Evolutionary conservation across 768 basidiomycete genomes (phyloP), one percentile per base, ranked within the genome.

Genomic region (Lactifluus piperatus): DNA sequence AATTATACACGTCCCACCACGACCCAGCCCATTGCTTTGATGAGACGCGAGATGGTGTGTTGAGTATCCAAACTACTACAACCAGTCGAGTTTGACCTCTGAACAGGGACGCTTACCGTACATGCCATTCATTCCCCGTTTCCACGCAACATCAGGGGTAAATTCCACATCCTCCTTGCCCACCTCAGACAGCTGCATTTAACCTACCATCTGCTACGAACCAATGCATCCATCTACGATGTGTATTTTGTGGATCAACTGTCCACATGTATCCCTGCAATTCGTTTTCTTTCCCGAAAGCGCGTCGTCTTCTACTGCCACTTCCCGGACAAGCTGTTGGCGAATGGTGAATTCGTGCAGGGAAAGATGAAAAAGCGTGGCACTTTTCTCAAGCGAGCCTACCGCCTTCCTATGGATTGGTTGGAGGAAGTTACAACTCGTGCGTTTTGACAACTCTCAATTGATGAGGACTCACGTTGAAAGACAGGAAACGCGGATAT

Each of bases 231-330:
- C 5, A 67, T 73, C 32, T 83, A 87, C 67, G 94, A 98, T 68
- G 83, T 97, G 22, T 94, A 85, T 73, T 85, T 98, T 59, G 89
- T 97, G 4, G 95, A 98, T 73, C 97, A 97, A 69, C 83, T 98
- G 20, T 93, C 92, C 5, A 92, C 94, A 1, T 93, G 88, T 63
- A 77, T 97, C 26, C 95, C 95, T 0, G 76, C 97, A 58, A 76
- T 99, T 0, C 81, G 90, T 2, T 66, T 74, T 59, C 67, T 90
- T 14, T 80, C 77, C 2, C 76, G 76, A 22, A 90, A 82, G n/a
- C 83, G 91, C 2, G 89, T 95, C 30, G 86, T 98, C 20, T 98
- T 97, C 72, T 98, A 99, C 70, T 95, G 93, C 65, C 97, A 98
- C 70, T 98, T 99, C 65, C 97, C 95, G 0, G 95, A 99, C 73